phyloP scores from a whole-genome alignment of 108 stramenopile species.

The Discostella pseudostelligera region DNA sequence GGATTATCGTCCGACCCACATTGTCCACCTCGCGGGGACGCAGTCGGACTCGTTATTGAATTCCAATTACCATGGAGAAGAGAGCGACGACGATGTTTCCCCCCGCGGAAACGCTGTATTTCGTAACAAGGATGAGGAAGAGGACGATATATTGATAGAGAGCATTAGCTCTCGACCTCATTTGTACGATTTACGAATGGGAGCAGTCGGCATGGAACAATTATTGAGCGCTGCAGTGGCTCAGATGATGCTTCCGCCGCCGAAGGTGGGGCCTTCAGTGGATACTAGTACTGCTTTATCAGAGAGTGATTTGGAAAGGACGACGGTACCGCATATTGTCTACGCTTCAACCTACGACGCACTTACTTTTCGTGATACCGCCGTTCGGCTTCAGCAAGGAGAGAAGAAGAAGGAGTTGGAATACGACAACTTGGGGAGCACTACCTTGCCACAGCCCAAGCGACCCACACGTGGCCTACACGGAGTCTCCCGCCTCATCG shows the following conservation, averaged over 20 bases:
- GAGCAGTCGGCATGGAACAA: slow-evolving; percentile 71
- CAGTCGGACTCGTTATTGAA: slow-evolving; percentile 49
- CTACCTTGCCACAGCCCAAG: slow-evolving; percentile 2
- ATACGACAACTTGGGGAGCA: slow-evolving; percentile 19
- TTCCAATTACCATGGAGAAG: slow-evolving; percentile 26
- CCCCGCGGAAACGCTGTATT: slow-evolving; percentile 28
- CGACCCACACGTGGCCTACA: slow-evolving; percentile 30
- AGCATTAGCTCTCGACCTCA: slow-evolving; percentile 34
- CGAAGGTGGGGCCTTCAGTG: neutral
- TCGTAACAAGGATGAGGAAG: slow-evolving; percentile 38
- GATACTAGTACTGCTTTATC: neutral
- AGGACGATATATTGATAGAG: slow-evolving; percentile 17
- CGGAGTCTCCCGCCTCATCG: slow-evolving; percentile 44
- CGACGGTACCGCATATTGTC: slow-evolving; percentile 36
- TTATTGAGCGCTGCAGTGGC: slow-evolving; percentile 42
- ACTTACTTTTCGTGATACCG: slow-evolving; percentile 19
- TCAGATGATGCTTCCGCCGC: slow-evolving; percentile 24
- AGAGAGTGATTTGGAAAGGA: slow-evolving; percentile 12
- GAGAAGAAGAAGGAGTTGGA: slow-evolving; percentile 1
- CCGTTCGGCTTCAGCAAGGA: slow-evolving; percentile 31
- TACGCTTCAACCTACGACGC: slow-evolving; percentile 49
- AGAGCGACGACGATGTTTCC: neutral
- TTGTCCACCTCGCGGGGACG: slow-evolving; percentile 70
- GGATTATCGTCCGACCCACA: slow-evolving; percentile 65
- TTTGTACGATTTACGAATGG: slow-evolving; percentile 58